Evolutionary conservation across 306 rosid species (phyloP).

Genomic region (Delonix regia): DNA sequence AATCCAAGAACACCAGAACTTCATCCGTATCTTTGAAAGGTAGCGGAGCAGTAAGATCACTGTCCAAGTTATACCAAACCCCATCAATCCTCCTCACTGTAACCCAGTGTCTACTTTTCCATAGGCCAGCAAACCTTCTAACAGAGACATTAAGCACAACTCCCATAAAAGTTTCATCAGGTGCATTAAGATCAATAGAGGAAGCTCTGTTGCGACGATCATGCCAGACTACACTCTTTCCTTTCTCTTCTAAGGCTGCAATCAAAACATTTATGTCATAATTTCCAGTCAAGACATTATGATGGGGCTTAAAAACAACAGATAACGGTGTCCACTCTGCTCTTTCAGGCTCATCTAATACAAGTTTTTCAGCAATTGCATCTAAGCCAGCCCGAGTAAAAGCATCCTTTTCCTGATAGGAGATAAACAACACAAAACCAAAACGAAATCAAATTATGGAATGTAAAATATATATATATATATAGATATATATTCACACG

Average conservation of each 20-base stretch:
- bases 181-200: slow-evolving; percentile 65
- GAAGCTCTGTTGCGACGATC: slow-evolving; percentile 71
- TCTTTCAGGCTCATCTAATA: slow-evolving; percentile 53
- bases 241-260: slow-evolving; percentile 73
- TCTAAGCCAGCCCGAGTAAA: slow-evolving; percentile 68
- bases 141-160: slow-evolving; percentile 72
- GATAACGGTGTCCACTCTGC: slow-evolving; percentile 70
- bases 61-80: slow-evolving; percentile 85
- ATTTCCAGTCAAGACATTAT: slow-evolving; percentile 80
- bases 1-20: slow-evolving; percentile 68
- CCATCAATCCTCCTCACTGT: slow-evolving; percentile 69
- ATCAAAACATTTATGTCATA: slow-evolving; percentile 89
- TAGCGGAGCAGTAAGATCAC: slow-evolving; percentile 70
- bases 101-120: slow-evolving; percentile 90
- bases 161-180: slow-evolving; percentile 77
- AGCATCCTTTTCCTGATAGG: slow-evolving; percentile 64
- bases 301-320: slow-evolving; percentile 76
- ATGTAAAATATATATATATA: neutral
- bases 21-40: slow-evolving; percentile 54
- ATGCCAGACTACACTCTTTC: slow-evolving; percentile 81
- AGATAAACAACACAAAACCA: slow-evolving; percentile 26
- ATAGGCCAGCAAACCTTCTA: slow-evolving; percentile 69
- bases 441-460: slow-evolving; percentile 5
- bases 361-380: slow-evolving; percentile 71
- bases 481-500: neutral